A percentile compares a stretch with the other conserved stretches of the same genome.
phyloP scores from a whole-genome alignment of 441 rosid genomes.

The Pelargonium cotyledonis region DNA sequence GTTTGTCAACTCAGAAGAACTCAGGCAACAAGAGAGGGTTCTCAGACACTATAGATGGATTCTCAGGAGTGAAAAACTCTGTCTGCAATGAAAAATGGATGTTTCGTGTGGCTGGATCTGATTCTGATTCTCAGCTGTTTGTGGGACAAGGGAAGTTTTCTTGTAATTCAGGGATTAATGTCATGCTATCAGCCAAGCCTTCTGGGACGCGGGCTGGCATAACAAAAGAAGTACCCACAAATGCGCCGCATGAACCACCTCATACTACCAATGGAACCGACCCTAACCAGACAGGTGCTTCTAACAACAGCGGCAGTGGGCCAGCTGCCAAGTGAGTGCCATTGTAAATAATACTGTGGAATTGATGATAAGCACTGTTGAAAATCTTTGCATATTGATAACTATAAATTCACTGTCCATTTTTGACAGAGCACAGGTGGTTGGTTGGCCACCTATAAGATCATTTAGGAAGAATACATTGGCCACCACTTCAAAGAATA shows the following conservation, averaged over 20 bases:
- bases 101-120: constrained; percentile 40
- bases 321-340: constrained; percentile 73
- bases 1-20: constrained; percentile 42
- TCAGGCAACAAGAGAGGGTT: constrained; percentile 81
- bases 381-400: background rate
- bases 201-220: constrained; percentile 33
- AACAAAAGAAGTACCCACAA: constrained; percentile 42
- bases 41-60: constrained; percentile 65
- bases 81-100: constrained; percentile 58
- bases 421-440: constrained; percentile 53
- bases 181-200: constrained; percentile 38
- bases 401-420: background rate
- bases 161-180: constrained; percentile 42
- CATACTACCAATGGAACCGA: constrained; percentile 26
- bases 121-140: constrained; percentile 37
- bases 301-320: constrained; percentile 40
- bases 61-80: constrained; percentile 54
- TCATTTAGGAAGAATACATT: constrained; percentile 53
- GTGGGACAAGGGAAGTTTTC: constrained; percentile 44
- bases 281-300: constrained; percentile 28
- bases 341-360: background rate
- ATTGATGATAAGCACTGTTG: background rate
- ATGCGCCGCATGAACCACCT: constrained; percentile 36
- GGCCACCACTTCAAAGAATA: constrained; percentile 47
- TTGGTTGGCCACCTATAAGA: constrained; percentile 73